These are phyloP conservation scores for Reutealis trisperma DNA, from an alignment of 345 rosid species.

Conservation along the genomic window DNA sequence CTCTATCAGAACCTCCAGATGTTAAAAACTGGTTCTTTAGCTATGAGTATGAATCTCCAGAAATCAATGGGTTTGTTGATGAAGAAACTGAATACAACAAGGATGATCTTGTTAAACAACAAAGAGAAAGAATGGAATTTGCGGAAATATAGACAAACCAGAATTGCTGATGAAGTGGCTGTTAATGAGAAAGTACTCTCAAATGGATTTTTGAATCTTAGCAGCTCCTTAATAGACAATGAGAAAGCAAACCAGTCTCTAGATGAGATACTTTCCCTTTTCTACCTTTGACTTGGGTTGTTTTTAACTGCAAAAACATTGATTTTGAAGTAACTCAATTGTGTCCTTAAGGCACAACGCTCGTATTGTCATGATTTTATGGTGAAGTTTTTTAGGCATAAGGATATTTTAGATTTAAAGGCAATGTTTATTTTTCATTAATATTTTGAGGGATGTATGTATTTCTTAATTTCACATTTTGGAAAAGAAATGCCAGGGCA, in stretches of 20 bases:
- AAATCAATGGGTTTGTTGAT: slow-evolving; percentile 21
- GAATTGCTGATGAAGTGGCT: slow-evolving; percentile 12
- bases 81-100: slow-evolving; percentile 22
- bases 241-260: slow-evolving; percentile 13
- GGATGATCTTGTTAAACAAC: slow-evolving; percentile 29
- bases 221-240: background rate
- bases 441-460: background rate
- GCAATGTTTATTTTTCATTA: background rate
- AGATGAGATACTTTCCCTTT: slow-evolving; percentile 13
- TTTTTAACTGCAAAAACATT: too few relatives aligned
- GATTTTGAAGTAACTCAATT: too few relatives aligned
- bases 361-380: too few relatives aligned
- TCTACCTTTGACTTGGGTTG: too few relatives aligned
- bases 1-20: slow-evolving; percentile 38
- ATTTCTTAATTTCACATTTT: background rate
- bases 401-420: background rate
- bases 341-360: too few relatives aligned
- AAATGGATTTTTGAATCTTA: slow-evolving; percentile 19
- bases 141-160: background rate
- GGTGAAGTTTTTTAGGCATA: too few relatives aligned
- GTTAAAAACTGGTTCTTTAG: slow-evolving; percentile 56
- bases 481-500: slow-evolving; percentile 22
- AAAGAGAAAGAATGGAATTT: slow-evolving; percentile 22
- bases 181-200: slow-evolving; percentile 22
- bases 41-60: slow-evolving; percentile 52